phyloP scores from a whole-genome alignment of 1,139 yeast species.

The Kurtzmaniella quercitrusa region DNA sequence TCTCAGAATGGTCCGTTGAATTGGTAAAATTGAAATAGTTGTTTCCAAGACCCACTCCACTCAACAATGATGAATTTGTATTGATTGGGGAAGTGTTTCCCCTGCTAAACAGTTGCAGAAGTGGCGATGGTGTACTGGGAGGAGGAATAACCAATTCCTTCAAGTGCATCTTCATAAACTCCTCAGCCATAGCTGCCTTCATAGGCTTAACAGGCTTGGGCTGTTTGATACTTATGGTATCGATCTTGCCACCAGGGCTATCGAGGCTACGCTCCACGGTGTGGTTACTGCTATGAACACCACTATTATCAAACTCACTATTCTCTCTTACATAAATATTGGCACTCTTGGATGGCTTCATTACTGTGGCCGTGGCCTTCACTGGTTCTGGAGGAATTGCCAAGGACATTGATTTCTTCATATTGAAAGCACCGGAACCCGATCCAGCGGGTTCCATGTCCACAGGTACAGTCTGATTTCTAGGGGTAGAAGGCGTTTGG shows the following conservation, averaged over 20 bases:
- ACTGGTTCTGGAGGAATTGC: not conserved
- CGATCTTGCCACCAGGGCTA: too few relatives aligned
- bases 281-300: not conserved
- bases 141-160: conserved; percentile 4
- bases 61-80: conserved; percentile 14
- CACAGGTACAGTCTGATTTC: not conserved
- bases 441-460: conserved; percentile 3
- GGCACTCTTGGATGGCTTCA: not conserved
- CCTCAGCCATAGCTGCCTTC: conserved; percentile 11
- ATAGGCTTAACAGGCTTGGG: conserved; percentile 21
- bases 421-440: conserved; percentile 4
- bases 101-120: conserved; percentile 3
- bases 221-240: conserved; percentile 14
- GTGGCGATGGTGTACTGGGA: conserved; percentile 4
- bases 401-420: not conserved
- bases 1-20: conserved; percentile 13
- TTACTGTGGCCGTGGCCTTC: not conserved
- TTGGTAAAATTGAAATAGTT: conserved; percentile 30
- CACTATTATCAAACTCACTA: not conserved
- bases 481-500: not conserved
- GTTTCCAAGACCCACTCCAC: conserved; percentile 37
- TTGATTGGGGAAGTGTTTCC: conserved; percentile 14
- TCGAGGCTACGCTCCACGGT: too few relatives aligned
- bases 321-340: not conserved
- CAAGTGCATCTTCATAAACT: conserved; percentile 9